Conservation (phyloP, 2,329 filamentous ascomycete species). For the Fusarium nurragi region DNA sequence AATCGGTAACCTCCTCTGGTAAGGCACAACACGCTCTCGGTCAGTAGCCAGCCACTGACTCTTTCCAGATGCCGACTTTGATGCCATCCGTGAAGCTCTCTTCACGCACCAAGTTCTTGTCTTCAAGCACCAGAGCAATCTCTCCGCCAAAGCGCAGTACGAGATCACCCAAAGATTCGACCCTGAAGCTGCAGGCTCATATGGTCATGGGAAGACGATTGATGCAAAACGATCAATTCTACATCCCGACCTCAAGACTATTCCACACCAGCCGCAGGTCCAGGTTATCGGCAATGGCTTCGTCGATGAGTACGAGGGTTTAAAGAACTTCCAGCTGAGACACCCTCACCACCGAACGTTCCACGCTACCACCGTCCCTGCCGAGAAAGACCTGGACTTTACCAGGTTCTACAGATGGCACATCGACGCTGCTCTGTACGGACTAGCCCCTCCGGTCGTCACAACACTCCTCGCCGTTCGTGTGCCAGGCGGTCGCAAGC, state of each 20-base stretch:
- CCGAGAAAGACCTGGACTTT: conserved; percentile 58
- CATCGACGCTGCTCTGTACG: conserved; percentile 81
- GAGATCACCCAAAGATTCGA: conserved; percentile 79
- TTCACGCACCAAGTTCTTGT: conserved; percentile 76
- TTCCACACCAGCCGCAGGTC: conserved; percentile 78
- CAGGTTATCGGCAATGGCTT: conserved; percentile 83
- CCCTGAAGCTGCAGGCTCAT: conserved; percentile 67
- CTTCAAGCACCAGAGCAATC: conserved; percentile 71
- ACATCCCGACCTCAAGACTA: conserved; percentile 82
- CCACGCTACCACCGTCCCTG: conserved; percentile 71
- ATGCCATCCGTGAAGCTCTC: conserved; percentile 69
- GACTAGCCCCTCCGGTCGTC: conserved; percentile 76
- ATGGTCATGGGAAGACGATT: conserved; percentile 80
- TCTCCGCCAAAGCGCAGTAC: conserved; percentile 76
- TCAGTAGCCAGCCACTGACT: conserved; percentile 29
- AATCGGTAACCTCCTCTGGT: conserved; percentile 69
- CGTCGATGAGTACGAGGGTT: conserved; percentile 74
- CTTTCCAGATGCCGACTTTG: conserved; percentile 68
- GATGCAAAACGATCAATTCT: conserved; percentile 72
- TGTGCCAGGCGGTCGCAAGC: conserved; percentile 72
- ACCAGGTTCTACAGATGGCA: conserved; percentile 80
- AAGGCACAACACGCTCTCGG: conserved; percentile 44
- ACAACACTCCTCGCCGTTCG: conserved; percentile 79
- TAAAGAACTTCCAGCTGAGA: conserved; percentile 72
- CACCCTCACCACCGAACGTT: conserved; percentile 84